Conservation (phyloP, 208 protist species). For the Trypanosoma grayi region DNA sequence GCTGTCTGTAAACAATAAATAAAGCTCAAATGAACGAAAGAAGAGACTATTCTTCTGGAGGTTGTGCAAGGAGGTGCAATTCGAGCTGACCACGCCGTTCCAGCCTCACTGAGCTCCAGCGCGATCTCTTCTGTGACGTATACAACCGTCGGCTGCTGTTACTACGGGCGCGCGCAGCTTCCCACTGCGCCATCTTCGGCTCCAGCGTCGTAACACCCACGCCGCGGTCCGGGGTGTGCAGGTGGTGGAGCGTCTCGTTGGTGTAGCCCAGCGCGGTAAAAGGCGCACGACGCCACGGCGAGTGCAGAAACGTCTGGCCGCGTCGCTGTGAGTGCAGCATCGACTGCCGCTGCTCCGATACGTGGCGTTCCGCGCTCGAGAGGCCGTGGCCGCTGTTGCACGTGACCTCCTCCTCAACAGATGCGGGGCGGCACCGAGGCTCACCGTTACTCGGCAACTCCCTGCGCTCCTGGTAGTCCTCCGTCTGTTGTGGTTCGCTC, state of each 20-base stretch:
- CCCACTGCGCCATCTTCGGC: not conserved
- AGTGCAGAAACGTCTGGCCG: not conserved
- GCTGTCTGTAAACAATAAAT: not conserved
- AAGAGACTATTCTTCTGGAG: not conserved
- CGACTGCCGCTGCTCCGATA: not conserved
- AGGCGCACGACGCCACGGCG: not conserved
- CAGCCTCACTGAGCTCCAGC: not conserved
- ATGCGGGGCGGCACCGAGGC: too few relatives aligned
- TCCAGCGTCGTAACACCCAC: not conserved
- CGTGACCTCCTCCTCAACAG: too few relatives aligned
- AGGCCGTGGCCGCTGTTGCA: too few relatives aligned
- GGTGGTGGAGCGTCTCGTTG: conserved; percentile 8
- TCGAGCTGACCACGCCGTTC: not conserved
- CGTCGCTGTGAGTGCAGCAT: not conserved
- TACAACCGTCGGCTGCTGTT: not conserved
- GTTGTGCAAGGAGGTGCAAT: not conserved
- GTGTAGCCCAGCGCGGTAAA: not conserved
- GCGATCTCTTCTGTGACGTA: not conserved
- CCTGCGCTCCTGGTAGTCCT: too few relatives aligned
- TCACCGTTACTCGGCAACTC: too few relatives aligned
- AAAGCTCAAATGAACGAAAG: conserved; percentile 7
- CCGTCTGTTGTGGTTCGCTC: too few relatives aligned
- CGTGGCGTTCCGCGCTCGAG: not conserved
- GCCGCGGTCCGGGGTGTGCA: conserved; percentile 9
- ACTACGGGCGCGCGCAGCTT: not conserved